phyloP scores from a whole-genome alignment of 164 flowering plant species.

The Stephania yunnanensis region DNA sequence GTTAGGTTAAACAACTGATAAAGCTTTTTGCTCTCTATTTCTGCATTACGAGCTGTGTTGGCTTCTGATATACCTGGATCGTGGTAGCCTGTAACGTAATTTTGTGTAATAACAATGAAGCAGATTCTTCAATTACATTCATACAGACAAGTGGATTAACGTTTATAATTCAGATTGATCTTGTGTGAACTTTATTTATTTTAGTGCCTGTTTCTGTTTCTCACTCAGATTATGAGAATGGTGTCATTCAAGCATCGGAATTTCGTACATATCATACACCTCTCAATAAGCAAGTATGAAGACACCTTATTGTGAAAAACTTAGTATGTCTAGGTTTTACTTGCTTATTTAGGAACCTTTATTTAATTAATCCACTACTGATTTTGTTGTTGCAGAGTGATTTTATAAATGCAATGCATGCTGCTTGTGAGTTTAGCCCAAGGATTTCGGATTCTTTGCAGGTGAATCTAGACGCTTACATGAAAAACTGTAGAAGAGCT shows the following conservation, averaged over 20 bases:
- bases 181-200: not conserved
- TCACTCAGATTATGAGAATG: constrained; percentile 64
- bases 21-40: no score
- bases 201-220: not conserved
- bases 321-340: not conserved
- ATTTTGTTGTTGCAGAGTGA: constrained; percentile 46
- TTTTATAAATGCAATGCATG: constrained; percentile 84
- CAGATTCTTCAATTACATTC: not conserved
- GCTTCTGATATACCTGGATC: no score
- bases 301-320: not conserved
- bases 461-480: constrained; percentile 30
- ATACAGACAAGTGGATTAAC: not conserved
- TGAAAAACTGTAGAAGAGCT: not conserved
- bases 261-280: constrained; percentile 98
- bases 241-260: constrained; percentile 71
- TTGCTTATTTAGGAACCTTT: not conserved
- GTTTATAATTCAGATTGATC: not conserved
- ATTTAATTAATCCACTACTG: not conserved
- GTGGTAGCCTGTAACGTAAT: not conserved
- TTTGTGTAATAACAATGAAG: no score
- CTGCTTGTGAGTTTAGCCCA: constrained; percentile 85
- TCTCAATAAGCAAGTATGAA: constrained; percentile 84
- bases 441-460: constrained; percentile 69
- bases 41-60: not conserved
- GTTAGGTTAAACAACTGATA: no score